Evolutionary conservation across 129 eudicot species (phyloP).

Genomic region (Pseudognaphalium luteoalbum): DNA sequence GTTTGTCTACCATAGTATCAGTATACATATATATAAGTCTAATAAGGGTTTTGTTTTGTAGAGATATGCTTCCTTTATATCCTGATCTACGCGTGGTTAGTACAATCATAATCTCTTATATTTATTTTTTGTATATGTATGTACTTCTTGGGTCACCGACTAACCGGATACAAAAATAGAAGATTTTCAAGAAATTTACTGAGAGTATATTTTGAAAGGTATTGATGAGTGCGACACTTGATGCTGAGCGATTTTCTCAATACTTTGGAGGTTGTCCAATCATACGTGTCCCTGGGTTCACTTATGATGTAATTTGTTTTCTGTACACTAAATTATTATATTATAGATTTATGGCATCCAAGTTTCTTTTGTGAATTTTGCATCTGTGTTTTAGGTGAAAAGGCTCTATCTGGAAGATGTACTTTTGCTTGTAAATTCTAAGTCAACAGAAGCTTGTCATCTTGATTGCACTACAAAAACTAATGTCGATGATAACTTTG

Average conservation of each 20-base stretch:
- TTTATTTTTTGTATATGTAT: conserved; percentile 1
- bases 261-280: conserved; percentile 97
- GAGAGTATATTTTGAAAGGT: conserved; percentile 45
- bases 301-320: conserved; percentile 65
- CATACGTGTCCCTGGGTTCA: conserved; percentile 94
- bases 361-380: neutral
- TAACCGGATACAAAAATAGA: neutral
- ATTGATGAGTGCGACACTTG: conserved; percentile 96
- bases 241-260: conserved; percentile 93
- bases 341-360: conserved; percentile 1
- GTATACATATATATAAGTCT: neutral
- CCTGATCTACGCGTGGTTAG: conserved; percentile 94
- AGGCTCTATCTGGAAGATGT: conserved; percentile 75
- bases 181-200: conserved; percentile 1
- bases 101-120: neutral
- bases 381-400: conserved; percentile 59
- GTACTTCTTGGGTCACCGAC: neutral
- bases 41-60: conserved; percentile 35
- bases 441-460: conserved; percentile 44
- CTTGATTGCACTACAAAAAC: conserved; percentile 38
- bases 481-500: conserved; percentile 31
- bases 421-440: conserved; percentile 57
- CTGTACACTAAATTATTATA: neutral
- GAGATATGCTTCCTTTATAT: conserved; percentile 90
- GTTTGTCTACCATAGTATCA: conserved; percentile 1